Percentiles rank a stretch among this genome's conserved stretches.
phyloP scores from a whole-genome alignment of 306 rosid genomes.

The Prunus salicina region DNA sequence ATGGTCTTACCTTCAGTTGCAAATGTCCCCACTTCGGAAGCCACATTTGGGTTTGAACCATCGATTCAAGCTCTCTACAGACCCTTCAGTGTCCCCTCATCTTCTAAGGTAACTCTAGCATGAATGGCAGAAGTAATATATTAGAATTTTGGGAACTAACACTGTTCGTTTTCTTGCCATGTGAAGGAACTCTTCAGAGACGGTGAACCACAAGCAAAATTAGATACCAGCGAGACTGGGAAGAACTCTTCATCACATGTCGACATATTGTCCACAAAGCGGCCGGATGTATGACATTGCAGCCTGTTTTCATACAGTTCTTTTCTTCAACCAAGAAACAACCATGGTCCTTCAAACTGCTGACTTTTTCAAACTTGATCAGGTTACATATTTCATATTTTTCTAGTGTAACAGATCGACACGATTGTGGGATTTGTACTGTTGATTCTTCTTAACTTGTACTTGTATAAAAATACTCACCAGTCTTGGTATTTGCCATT shows the following conservation, averaged over 20 bases:
- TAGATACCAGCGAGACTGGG: slow-evolving; percentile 39
- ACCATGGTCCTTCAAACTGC: slow-evolving; percentile 28
- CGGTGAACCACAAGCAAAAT: slow-evolving; percentile 32
- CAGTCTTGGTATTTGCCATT: background rate
- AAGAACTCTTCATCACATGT: slow-evolving; percentile 38
- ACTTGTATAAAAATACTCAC: slow-evolving; percentile 17
- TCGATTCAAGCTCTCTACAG: slow-evolving; percentile 36
- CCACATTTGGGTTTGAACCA: slow-evolving; percentile 46
- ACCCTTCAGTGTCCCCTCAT: slow-evolving; percentile 29
- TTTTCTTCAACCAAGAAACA: slow-evolving; percentile 29
- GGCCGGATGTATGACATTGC: slow-evolving; percentile 16
- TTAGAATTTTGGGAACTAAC: slow-evolving; percentile 14
- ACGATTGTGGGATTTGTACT: background rate
- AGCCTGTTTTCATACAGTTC: slow-evolving; percentile 15
- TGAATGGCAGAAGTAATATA: background rate
- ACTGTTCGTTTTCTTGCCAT: slow-evolving; percentile 19
- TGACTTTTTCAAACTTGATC: slow-evolving; percentile 21
- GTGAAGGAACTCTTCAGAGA: slow-evolving; percentile 41
- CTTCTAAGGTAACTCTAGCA: slow-evolving; percentile 34
- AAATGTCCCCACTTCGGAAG: slow-evolving; percentile 35
- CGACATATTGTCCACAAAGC: slow-evolving; percentile 29
- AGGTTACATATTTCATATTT: background rate
- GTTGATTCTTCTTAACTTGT: background rate
- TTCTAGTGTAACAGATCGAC: slow-evolving; percentile 20
- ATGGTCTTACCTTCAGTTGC: slow-evolving; percentile 34